These are phyloP conservation scores for Cordyceps militaris DNA, from an alignment of 2,329 filamentous ascomycete species.

Conservation along the genomic window DNA sequence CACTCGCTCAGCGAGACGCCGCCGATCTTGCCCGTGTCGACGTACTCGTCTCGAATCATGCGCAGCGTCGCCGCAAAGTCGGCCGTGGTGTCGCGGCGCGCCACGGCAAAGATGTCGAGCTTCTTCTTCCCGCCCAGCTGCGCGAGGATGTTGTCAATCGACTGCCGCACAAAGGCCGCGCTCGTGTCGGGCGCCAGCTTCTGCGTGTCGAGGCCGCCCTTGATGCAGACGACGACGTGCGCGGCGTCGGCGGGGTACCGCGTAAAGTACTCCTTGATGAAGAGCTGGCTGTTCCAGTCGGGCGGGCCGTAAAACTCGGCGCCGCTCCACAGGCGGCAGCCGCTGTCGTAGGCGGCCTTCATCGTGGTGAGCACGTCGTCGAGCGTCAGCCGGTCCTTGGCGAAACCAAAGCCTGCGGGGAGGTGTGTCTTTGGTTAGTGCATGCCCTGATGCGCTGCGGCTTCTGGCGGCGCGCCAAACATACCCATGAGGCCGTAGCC, in stretches of 20 bases:
- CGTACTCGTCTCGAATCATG: slow-evolving; percentile 39
- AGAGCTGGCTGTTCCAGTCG: slow-evolving; percentile 49
- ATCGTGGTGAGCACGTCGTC: slow-evolving; percentile 49
- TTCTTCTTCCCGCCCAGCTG: slow-evolving; percentile 49
- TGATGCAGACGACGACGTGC: slow-evolving; percentile 55
- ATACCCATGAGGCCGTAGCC: slow-evolving; percentile 51
- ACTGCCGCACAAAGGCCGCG: slow-evolving; percentile 46
- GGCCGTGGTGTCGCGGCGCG: slow-evolving; percentile 46
- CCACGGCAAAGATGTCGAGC: slow-evolving; percentile 54
- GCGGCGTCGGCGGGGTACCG: slow-evolving; percentile 57
- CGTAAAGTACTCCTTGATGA: slow-evolving; percentile 56
- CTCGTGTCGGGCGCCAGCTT: slow-evolving; percentile 41
- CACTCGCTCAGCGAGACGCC: slow-evolving; percentile 47
- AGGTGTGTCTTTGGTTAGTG: not conserved
- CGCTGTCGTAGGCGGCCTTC: slow-evolving; percentile 41
- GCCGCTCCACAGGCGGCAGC: slow-evolving; percentile 52
- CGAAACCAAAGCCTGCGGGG: slow-evolving; percentile 3
- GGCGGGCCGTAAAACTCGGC: slow-evolving; percentile 59
- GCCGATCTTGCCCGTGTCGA: slow-evolving; percentile 45
- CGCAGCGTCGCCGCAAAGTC: slow-evolving; percentile 38
- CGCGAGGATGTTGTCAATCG: slow-evolving; percentile 49
- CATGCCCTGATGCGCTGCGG: not conserved
- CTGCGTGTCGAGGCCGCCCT: slow-evolving; percentile 42
- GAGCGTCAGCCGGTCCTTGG: slow-evolving; percentile 22
- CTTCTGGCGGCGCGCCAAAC: slow-evolving; percentile 9